Base-by-base conservation (phyloP, 139 green algal genomes). In the Astrephomene gubernaculifera region DNA sequence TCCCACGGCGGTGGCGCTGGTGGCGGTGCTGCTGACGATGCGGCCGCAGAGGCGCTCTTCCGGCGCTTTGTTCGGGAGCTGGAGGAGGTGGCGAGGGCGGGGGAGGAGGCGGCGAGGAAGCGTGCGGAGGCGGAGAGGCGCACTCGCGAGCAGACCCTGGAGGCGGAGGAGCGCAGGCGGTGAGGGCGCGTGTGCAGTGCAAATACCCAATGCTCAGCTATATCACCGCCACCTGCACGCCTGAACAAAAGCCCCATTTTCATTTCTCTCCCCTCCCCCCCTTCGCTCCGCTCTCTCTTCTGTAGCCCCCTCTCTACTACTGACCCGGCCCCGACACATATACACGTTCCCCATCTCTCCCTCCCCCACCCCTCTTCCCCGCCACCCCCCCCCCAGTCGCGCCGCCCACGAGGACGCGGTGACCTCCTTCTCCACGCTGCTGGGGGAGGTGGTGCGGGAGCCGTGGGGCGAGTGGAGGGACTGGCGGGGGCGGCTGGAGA, bases 361-460 rank as follows among this genome's bases (percentile, higher is more conserved):
- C n/a, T 17, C n/a, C 63, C 44, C 27, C 9, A 31, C 71, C n/a
- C 44, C 38, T 61, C 44, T 33, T 2, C 49, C 71, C 52, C 17
- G 35, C 45, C 22, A 1, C 35, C 52, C 52, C 25, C 52, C 54
- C 5, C 67, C 36, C 60, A 83, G 76, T 4, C 76, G 76, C 24
- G 83, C 83, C n/a, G 83, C 83, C 1, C 60, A 75, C 38, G 84
- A 82, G 24, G 84, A 85, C 52, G 75, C 75, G 5, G 65, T 85
- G 65, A 61, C 84, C 10, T 52, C 84, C 35, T 88, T 81, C 75
- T 63, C 25, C 36, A 74, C 85, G 38, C 67, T 89, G 85, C 85
- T 89, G 53, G 76, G 74, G 39, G 85, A 89, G 67, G 57, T 74
- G 33, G 68, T 86, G 67, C n/a, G 76, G 38, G 85, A 89, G 49